Evolutionary conservation across 2,329 filamentous ascomycete genomes (phyloP).

Genomic region (Alternaria sp.): DNA sequence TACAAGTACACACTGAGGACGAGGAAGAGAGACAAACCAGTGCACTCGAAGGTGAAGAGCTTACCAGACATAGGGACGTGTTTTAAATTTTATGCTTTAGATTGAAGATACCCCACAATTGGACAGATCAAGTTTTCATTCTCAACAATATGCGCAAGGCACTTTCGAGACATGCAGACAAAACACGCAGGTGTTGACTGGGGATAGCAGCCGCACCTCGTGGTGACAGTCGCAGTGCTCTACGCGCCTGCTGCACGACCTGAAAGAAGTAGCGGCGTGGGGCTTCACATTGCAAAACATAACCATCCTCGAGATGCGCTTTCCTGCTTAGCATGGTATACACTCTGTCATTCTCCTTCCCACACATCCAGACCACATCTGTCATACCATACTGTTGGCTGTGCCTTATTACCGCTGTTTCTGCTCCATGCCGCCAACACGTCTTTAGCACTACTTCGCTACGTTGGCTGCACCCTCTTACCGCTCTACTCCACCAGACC

Average conservation of each 20-base stretch:
- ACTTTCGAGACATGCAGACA: not conserved
- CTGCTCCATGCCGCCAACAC: slow-evolving; percentile 30
- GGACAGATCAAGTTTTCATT: not conserved
- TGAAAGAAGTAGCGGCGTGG: not conserved
- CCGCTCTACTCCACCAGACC: slow-evolving; percentile 23
- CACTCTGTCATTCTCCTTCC: not conserved
- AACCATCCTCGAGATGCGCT: not conserved
- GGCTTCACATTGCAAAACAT: not conserved
- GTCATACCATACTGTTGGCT: slow-evolving; percentile 4
- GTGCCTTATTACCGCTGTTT: slow-evolving; percentile 16
- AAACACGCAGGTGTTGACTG: not conserved
- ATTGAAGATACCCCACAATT: not conserved
- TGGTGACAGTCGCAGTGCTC: not conserved
- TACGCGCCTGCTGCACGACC: not conserved
- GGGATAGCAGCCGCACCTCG: not conserved
- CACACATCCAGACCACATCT: not conserved
- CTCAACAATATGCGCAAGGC: not conserved
- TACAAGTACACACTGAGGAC: slow-evolving; percentile 27
- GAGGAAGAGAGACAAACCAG: slow-evolving; percentile 23
- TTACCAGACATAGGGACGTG: not conserved
- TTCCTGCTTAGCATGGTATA: not conserved
- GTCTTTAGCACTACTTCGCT: slow-evolving; percentile 33
- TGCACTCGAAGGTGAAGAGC: slow-evolving; percentile 23
- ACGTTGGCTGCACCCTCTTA: slow-evolving; percentile 29
- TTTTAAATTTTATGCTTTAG: not conserved